Conservation (phyloP, 305 asterid species). For the Solanum hybrid region DNA sequence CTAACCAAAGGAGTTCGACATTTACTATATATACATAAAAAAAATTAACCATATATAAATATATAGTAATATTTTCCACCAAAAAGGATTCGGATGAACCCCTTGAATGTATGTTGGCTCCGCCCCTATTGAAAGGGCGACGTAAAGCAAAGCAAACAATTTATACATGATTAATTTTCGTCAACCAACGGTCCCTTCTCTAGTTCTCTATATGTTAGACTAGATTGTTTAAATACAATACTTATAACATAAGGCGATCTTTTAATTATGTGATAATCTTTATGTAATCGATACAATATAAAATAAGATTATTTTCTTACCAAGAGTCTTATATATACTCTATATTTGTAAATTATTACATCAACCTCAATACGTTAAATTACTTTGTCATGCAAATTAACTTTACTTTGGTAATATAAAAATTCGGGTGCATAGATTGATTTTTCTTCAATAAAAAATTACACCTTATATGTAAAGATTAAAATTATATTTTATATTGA, state of each 20-base stretch:
- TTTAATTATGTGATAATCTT: too few species aligned
- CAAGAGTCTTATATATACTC: background rate
- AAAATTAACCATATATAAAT: too few species aligned
- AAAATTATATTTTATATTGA: background rate
- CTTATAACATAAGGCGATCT: too few species aligned
- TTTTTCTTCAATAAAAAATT: background rate
- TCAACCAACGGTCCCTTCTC: background rate
- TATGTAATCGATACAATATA: background rate
- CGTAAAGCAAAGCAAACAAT: background rate
- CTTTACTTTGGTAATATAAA: background rate
- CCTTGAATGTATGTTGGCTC: too few species aligned
- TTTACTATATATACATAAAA: too few species aligned
- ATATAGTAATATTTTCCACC: background rate
- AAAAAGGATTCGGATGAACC: accelerated
- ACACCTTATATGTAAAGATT: background rate
- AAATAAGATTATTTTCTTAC: background rate
- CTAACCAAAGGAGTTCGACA: accelerated
- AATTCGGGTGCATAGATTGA: too few species aligned
- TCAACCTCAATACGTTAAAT: background rate
- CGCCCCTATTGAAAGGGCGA: too few species aligned
- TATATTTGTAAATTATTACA: background rate
- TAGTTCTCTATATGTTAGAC: background rate
- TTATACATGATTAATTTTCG: too few species aligned
- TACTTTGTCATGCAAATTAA: background rate
- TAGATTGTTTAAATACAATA: background rate